A percentile compares a stretch with the other conserved stretches of the same genome.
Evolutionary conservation across 176 grass and related monocot genomes (phyloP).

Genomic region (Triticum dicoccoides): DNA sequence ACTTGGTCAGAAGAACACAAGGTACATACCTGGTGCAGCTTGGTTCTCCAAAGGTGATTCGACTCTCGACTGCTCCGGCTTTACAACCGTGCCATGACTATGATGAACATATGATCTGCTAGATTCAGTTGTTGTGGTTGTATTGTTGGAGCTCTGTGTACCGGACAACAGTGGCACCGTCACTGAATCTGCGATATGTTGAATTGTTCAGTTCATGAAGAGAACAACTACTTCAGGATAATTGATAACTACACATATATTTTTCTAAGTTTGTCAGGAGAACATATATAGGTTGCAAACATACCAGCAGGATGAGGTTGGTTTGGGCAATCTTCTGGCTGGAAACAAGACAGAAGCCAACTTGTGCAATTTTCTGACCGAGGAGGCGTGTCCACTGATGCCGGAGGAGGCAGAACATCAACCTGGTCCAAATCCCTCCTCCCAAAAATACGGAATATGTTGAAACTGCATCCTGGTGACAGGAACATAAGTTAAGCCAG

Average conservation of each 20-base stretch:
- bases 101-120: neutral
- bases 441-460: constrained; percentile 69
- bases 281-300: neutral
- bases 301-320: constrained; percentile 16
- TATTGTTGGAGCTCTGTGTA: neutral
- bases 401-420: constrained; percentile 28
- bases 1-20: too few species aligned
- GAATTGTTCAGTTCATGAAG: constrained; percentile 3
- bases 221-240: neutral
- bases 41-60: constrained; percentile 15
- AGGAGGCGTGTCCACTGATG: constrained; percentile 23
- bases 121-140: neutral
- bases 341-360: constrained; percentile 68
- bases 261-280: neutral
- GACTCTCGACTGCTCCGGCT: neutral
- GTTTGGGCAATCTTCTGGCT: constrained; percentile 37
- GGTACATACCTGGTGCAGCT: too few species aligned
- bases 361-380: constrained; percentile 37
- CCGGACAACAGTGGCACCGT: constrained; percentile 13
- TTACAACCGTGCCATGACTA: neutral
- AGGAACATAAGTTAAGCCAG: constrained; percentile 16
- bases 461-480: constrained; percentile 62
- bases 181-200: constrained; percentile 21
- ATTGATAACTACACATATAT: neutral
- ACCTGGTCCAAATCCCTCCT: constrained; percentile 17